These are phyloP conservation scores for Phytophthora hybrid DNA, from an alignment of 352 stramenopile species.

Conservation along the genomic window DNA sequence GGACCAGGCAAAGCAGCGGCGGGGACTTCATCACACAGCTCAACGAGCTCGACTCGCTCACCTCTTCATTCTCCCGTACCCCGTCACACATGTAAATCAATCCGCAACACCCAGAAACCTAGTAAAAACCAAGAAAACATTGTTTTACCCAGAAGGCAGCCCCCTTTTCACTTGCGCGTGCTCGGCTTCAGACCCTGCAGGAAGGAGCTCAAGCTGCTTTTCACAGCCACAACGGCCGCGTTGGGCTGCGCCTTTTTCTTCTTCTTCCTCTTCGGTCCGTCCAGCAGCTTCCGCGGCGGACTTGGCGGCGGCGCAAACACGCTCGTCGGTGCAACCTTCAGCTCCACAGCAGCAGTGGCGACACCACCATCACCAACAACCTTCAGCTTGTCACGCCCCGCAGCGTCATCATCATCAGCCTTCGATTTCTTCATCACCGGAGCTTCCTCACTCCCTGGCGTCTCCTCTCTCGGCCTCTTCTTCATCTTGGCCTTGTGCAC, in stretches of 20 bases:
- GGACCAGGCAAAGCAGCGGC: conserved; percentile 38
- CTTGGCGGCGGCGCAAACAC: conserved; percentile 64
- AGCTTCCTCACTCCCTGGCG: neutral
- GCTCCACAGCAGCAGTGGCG: conserved; percentile 1
- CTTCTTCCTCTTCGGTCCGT: conserved; percentile 74
- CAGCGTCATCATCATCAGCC: conserved; percentile 1
- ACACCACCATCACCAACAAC: neutral
- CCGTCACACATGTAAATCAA: conserved; percentile 32
- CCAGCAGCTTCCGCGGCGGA: conserved; percentile 73
- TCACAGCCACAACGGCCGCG: conserved; percentile 56
- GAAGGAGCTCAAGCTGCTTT: conserved; percentile 76
- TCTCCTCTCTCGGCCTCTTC: conserved; percentile 42
- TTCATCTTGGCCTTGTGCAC: conserved; percentile 63
- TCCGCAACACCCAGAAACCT: neutral
- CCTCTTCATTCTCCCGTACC: conserved; percentile 33
- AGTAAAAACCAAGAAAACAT: conserved; percentile 3
- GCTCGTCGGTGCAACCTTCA: conserved; percentile 38
- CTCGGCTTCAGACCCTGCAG: conserved; percentile 55
- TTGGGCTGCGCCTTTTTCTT: conserved; percentile 61
- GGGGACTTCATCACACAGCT: conserved; percentile 44
- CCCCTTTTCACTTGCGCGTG: conserved; percentile 39
- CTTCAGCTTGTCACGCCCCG: neutral
- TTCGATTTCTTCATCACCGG: conserved; percentile 45
- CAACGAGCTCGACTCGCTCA: conserved; percentile 34
- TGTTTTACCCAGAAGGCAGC: conserved; percentile 5